Conservation (phyloP, 169 alveolate species). For the Perkinsus olseni region DNA sequence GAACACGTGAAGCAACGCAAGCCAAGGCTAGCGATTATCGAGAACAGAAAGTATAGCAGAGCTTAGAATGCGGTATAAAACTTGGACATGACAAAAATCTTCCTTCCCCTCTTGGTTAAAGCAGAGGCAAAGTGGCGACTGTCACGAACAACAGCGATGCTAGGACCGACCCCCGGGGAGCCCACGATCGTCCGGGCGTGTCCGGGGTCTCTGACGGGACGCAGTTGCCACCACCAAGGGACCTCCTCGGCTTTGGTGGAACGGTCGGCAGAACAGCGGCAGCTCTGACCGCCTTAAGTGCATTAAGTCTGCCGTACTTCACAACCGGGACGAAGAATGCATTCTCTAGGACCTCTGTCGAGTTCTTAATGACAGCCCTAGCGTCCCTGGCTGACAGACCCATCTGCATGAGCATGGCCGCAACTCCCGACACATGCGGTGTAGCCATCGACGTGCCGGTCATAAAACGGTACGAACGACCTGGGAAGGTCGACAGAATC, state of each 20-base stretch:
- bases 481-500: slow-evolving; percentile 24
- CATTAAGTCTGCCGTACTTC: not conserved
- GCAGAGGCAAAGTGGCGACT: too few relatives aligned
- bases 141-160: too few relatives aligned
- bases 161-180: too few relatives aligned
- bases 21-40: too few relatives aligned
- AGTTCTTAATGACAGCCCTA: not conserved
- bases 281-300: not conserved
- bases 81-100: too few relatives aligned
- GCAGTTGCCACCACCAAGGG: not conserved
- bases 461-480: slow-evolving; percentile 14
- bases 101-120: too few relatives aligned
- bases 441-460: slow-evolving; percentile 39
- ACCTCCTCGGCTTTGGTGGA: not conserved
- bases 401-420: not conserved
- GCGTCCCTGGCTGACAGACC: not conserved
- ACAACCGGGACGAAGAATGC: not conserved
- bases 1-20: too few relatives aligned
- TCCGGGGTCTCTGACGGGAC: not conserved
- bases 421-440: slow-evolving; percentile 31
- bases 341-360: not conserved
- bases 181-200: too few relatives aligned
- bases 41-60: too few relatives aligned
- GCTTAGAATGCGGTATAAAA: too few relatives aligned
- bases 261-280: not conserved